Conservation (phyloP, 169 alveolate genomes). For the Plasmodium fragile region DNA sequence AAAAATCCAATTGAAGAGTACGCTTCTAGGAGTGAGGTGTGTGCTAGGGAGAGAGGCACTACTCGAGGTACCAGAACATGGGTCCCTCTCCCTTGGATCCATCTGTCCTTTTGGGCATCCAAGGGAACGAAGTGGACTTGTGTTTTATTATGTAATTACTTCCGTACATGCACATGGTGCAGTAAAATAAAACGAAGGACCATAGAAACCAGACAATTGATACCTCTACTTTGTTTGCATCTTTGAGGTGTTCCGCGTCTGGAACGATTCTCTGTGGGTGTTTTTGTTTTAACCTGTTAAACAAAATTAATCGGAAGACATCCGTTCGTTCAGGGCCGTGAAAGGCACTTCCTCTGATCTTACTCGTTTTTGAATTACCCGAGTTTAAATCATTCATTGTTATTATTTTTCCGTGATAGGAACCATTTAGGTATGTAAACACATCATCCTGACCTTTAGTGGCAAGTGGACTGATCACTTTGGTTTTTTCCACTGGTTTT, state of each 20-base stretch:
- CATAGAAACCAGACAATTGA: slow-evolving; percentile 87
- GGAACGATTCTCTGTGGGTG: slow-evolving; percentile 91
- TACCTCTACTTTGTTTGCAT: slow-evolving; percentile 83
- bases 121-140: slow-evolving; percentile 86
- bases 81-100: slow-evolving; percentile 88
- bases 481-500: slow-evolving; percentile 83
- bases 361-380: slow-evolving; percentile 59
- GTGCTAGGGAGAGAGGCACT: not conserved
- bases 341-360: slow-evolving; percentile 90
- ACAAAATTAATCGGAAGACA: slow-evolving; percentile 85
- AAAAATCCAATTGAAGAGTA: not conserved
- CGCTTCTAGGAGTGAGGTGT: not conserved
- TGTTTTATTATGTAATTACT: slow-evolving; percentile 82
- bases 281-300: slow-evolving; percentile 89
- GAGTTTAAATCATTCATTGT: slow-evolving; percentile 84
- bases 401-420: slow-evolving; percentile 79
- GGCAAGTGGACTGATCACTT: slow-evolving; percentile 78
- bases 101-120: slow-evolving; percentile 88
- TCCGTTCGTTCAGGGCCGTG: slow-evolving; percentile 94
- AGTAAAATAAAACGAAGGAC: slow-evolving; percentile 80
- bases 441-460: slow-evolving; percentile 79
- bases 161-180: slow-evolving; percentile 79
- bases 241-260: slow-evolving; percentile 81
- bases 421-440: slow-evolving; percentile 79
- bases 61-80: slow-evolving; percentile 83